Conservation (phyloP, 1,284 basidiomycete species). For the Puccinia hordei region DNA sequence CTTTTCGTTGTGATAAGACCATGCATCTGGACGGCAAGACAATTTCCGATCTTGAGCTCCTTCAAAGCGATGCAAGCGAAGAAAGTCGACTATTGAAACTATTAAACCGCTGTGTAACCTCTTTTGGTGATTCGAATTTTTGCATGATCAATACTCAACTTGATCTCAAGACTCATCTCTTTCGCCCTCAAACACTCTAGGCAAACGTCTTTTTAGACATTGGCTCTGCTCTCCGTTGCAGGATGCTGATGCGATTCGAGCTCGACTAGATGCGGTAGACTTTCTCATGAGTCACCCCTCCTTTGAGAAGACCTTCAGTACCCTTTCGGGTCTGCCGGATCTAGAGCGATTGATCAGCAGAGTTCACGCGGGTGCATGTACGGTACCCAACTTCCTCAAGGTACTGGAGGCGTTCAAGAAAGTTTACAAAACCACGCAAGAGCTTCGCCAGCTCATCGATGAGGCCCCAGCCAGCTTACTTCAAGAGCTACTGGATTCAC, state of each 20-base stretch:
- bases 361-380: slow-evolving; percentile 85
- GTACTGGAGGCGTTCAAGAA: slow-evolving; percentile 70
- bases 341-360: slow-evolving; percentile 89
- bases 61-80: slow-evolving; percentile 86
- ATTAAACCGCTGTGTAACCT: slow-evolving; percentile 80
- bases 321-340: slow-evolving; percentile 77
- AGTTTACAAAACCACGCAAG: slow-evolving; percentile 73
- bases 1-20: slow-evolving; percentile 80
- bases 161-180: background rate
- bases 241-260: slow-evolving; percentile 78
- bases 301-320: slow-evolving; percentile 74
- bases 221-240: slow-evolving; percentile 89
- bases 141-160: slow-evolving; percentile 15
- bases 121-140: slow-evolving; percentile 68
- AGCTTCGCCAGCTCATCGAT: slow-evolving; percentile 68
- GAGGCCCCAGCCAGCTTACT: slow-evolving; percentile 73
- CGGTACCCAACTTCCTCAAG: slow-evolving; percentile 72
- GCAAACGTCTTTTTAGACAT: slow-evolving; percentile 86
- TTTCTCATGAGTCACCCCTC: slow-evolving; percentile 76
- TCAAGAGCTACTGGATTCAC: slow-evolving; percentile 62
- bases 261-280: slow-evolving; percentile 88
- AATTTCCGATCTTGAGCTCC: slow-evolving; percentile 84
- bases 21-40: slow-evolving; percentile 89
- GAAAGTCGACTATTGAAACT: slow-evolving; percentile 83
- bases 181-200: slow-evolving; percentile 60